These are phyloP conservation scores for Chalaropsis ovoidea DNA, from an alignment of 2,329 filamentous ascomycete genomes.

Conservation along the genomic window DNA sequence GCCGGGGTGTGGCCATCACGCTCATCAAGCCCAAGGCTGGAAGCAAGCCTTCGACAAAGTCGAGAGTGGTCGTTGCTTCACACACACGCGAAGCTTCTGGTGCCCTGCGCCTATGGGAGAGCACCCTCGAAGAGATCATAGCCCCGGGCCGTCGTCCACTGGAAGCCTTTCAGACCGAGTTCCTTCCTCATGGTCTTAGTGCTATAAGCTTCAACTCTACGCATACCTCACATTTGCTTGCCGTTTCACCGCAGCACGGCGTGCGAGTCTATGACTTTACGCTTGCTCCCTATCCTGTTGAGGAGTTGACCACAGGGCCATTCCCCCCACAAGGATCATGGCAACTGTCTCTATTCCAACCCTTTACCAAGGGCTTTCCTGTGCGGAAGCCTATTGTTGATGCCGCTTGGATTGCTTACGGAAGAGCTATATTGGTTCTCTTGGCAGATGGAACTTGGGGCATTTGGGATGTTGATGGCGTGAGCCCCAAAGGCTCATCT, in stretches of 20 bases:
- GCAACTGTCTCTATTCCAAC: constrained; percentile 52
- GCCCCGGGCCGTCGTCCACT: constrained; percentile 29
- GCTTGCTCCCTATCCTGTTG: constrained; percentile 42
- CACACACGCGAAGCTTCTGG: constrained; percentile 52
- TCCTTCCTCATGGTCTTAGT: constrained; percentile 44
- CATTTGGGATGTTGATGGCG: constrained; percentile 55
- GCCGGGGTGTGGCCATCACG: constrained; percentile 48
- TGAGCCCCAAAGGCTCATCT: constrained; percentile 39
- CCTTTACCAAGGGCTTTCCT: constrained; percentile 42
- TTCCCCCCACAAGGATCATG: constrained; percentile 52
- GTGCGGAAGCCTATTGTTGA: constrained; percentile 52
- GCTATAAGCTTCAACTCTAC: constrained; percentile 52
- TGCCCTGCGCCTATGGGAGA: constrained; percentile 48
- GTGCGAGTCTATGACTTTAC: constrained; percentile 55
- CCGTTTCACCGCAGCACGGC: constrained; percentile 45
- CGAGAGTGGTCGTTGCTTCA: constrained; percentile 48
- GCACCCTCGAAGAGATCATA: constrained; percentile 38
- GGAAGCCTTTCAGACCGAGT: constrained; percentile 52
- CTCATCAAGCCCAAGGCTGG: constrained; percentile 35
- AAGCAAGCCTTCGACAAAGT: constrained; percentile 33
- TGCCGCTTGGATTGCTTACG: constrained; percentile 51
- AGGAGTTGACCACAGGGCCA: constrained; percentile 42
- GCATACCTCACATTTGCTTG: constrained; percentile 48
- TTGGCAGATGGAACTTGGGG: constrained; percentile 57
- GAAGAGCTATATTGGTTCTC: constrained; percentile 48